These are phyloP conservation scores for Lagerstroemia speciosa DNA, from an alignment of 345 rosid genomes.

Conservation along the genomic window DNA sequence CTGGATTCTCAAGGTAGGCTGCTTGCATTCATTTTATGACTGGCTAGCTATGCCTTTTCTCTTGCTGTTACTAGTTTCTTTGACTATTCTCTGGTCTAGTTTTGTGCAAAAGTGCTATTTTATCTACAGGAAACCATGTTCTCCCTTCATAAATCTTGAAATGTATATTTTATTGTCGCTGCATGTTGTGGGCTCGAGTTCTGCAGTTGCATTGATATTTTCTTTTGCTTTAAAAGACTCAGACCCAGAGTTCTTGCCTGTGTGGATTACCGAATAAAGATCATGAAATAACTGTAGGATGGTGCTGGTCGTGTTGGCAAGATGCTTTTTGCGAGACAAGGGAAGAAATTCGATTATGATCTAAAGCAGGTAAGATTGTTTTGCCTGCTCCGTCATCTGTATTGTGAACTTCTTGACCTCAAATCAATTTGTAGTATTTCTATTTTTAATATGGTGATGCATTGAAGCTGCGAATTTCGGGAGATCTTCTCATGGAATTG, in stretches of 20 bases:
- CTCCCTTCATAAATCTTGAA: neutral
- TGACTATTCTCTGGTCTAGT: neutral
- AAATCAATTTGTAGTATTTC: neutral
- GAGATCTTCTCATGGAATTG: conserved; percentile 90
- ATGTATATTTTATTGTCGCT: neutral
- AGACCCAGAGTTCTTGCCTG: neutral
- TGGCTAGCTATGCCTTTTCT: neutral
- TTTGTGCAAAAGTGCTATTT: neutral
- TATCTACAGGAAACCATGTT: neutral
- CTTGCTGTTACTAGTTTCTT: neutral
- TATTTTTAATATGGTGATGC: neutral
- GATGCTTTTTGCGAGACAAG: conserved; percentile 93
- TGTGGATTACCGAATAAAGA: neutral
- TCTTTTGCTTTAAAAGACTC: neutral
- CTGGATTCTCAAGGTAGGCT: conserved; percentile 89
- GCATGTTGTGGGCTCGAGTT: neutral
- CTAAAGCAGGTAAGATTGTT: conserved; percentile 61
- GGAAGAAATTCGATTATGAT: conserved; percentile 95
- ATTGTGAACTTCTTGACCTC: neutral
- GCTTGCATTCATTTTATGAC: neutral
- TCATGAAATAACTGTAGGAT: conserved; percentile 38
- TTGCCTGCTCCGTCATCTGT: neutral
- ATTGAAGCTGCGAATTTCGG: conserved; percentile 74
- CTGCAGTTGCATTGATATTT: neutral
- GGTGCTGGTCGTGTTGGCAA: conserved; percentile 99